Evolutionary conservation across 306 rosid species (phyloP).

Genomic region (Rosa chinensis): DNA sequence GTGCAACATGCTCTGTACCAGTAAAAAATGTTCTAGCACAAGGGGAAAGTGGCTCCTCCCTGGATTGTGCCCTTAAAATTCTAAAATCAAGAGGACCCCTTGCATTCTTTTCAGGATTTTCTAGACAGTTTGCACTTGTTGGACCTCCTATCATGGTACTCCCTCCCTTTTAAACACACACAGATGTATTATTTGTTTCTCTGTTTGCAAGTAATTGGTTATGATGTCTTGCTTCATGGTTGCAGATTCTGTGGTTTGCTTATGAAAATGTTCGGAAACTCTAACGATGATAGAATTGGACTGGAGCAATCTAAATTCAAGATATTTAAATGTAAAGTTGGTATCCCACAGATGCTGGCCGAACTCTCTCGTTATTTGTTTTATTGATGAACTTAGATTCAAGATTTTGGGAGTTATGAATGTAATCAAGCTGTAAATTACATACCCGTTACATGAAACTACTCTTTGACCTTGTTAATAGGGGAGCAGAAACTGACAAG

Average conservation of each 20-base stretch:
- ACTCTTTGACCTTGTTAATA: background rate
- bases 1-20: constrained; percentile 75
- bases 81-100: constrained; percentile 63
- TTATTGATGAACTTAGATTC: background rate
- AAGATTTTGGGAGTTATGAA: background rate
- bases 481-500: background rate
- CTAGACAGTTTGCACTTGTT: constrained; percentile 54
- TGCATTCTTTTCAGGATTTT: constrained; percentile 61
- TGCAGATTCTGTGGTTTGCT: no score
- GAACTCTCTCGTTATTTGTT: background rate
- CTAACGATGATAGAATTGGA: no score
- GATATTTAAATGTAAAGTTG: no score
- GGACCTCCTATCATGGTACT: constrained; percentile 68
- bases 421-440: background rate
- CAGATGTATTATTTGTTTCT: background rate
- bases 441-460: background rate
- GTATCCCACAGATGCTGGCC: no score
- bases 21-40: constrained; percentile 46
- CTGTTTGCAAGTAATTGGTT: no score
- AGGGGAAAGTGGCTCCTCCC: constrained; percentile 64
- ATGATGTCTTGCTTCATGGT: no score
- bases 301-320: no score
- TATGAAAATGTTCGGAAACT: background rate
- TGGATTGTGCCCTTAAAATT: constrained; percentile 15
- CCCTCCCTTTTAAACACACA: background rate